phyloP scores from a whole-genome alignment of 2,329 filamentous ascomycete genomes.

The Anthostomella pinea region DNA sequence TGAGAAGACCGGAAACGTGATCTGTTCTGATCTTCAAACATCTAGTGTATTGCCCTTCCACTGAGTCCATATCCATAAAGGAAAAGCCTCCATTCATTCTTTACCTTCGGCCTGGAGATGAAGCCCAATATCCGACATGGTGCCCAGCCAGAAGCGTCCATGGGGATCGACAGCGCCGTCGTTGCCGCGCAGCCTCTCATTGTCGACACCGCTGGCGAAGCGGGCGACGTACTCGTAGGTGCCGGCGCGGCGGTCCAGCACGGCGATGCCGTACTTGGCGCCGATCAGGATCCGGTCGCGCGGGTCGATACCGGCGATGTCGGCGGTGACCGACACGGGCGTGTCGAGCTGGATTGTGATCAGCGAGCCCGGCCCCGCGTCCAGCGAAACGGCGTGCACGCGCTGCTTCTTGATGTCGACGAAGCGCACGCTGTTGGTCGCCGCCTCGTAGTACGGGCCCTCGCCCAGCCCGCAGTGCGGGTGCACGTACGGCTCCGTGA shows the following conservation, averaged over 20 bases:
- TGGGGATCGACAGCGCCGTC: constrained; percentile 79
- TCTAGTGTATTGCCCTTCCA: no score
- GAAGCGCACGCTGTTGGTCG: constrained; percentile 66
- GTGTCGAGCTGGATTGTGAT: constrained; percentile 57
- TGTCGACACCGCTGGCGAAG: constrained; percentile 41
- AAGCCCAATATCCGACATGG: constrained; percentile 72
- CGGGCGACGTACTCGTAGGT: constrained; percentile 51
- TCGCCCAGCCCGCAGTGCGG: constrained; percentile 67
- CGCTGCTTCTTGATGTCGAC: constrained; percentile 79
- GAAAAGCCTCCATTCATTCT: background rate
- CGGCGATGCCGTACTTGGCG: constrained; percentile 78
- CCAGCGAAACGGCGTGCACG: constrained; percentile 68
- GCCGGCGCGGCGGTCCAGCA: constrained; percentile 63
- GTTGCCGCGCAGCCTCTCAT: constrained; percentile 65
- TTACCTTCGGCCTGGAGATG: constrained; percentile 59
- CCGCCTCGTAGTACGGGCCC: constrained; percentile 69
- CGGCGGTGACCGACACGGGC: constrained; percentile 66
- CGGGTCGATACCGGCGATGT: constrained; percentile 66
- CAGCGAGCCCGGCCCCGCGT: constrained; percentile 59
- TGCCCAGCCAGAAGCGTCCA: constrained; percentile 81
- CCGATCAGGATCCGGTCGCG: constrained; percentile 69
- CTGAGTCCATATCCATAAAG: no score
- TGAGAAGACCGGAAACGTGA: no score
- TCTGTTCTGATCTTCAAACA: no score
- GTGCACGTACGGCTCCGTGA: constrained; percentile 56